Evolutionary conservation across 1,284 basidiomycete genomes (phyloP), one percentile per base, ranked within the genome.

Genomic region (Apiotrichum veenhuisii): DNA sequence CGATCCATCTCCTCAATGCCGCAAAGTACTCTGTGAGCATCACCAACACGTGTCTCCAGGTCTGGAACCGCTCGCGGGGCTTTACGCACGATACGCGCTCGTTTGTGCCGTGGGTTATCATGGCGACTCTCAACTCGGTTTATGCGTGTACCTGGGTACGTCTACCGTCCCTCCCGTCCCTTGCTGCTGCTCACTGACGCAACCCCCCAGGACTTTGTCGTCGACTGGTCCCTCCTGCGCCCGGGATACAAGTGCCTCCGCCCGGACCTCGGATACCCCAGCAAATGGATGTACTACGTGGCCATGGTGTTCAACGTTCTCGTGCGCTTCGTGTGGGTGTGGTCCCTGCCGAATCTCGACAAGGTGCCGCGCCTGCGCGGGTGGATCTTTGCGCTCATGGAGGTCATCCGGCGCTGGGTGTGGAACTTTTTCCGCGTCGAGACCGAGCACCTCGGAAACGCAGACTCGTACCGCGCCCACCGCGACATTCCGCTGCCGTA

Each of bases 1-100:
- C 79, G 26, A 87, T 87, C 0, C 92, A 97, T 80, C 78, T 97
- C 33, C 83, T 96, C 70, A 97, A 97, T 63, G 91, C 88, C 54
- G 57, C 89, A 10, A 92, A 92, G 77, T 93, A 93, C 68, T 78
- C 76, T 3, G 78, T 81, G 41, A 85, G 85, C 0, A 85, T 92
- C n/a, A 45, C 86, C 2, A 81, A 80, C 47, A 85, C 84, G 67
- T 68, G 86, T 7, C 81, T 83, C 54, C 91, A 88, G 69, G 88
- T 81, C 60, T 71, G 83, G 45, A 94, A 91, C 91, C 80, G 88
- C 64, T 79, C 85, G 53, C 74, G 82, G 59, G 84, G 50, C 9
- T 51, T 78, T 38, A 64, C 66, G 2, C 75, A 58, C 33, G 48
- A 73, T 37, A 83, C 83, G 38, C 62, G 76, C 2, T 74, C 77